phyloP scores from a whole-genome alignment of 768 basidiomycete species.

The Astraeus odoratus region DNA sequence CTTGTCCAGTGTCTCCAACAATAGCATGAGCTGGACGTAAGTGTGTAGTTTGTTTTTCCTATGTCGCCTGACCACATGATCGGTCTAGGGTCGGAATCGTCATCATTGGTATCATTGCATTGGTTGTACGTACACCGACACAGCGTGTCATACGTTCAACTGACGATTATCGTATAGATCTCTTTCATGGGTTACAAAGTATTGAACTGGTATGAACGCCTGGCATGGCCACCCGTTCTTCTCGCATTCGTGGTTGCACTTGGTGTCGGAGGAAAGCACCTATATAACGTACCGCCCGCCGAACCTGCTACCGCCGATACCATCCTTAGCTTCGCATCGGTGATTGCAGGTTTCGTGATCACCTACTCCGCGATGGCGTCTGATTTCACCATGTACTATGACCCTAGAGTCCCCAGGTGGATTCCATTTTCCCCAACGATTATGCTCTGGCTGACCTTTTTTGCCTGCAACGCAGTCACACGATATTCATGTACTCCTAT shows the following conservation, averaged over 20 bases:
- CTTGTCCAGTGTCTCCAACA: slow-evolving; percentile 48
- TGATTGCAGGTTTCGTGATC: slow-evolving; percentile 67
- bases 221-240: slow-evolving; percentile 75
- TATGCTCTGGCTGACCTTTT: slow-evolving; percentile 6
- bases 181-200: slow-evolving; percentile 64
- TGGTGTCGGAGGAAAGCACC: slow-evolving; percentile 68
- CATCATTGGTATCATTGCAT: slow-evolving; percentile 61
- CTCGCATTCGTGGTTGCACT: slow-evolving; percentile 64
- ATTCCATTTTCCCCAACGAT: slow-evolving; percentile 4
- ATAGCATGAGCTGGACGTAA: slow-evolving; percentile 45
- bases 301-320: slow-evolving; percentile 47
- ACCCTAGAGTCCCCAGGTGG: slow-evolving; percentile 51
- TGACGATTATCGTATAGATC: slow-evolving; percentile 29
- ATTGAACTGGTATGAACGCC: slow-evolving; percentile 64
- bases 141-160: neutral
- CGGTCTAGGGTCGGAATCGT: slow-evolving; percentile 68
- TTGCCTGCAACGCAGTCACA: slow-evolving; percentile 33
- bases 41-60: slow-evolving; percentile 13
- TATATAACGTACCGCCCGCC: slow-evolving; percentile 40
- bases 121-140: slow-evolving; percentile 36
- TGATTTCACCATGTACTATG: slow-evolving; percentile 72
- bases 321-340: slow-evolving; percentile 61
- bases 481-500: slow-evolving; percentile 60
- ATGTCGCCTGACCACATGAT: slow-evolving; percentile 5
- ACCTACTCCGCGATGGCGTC: slow-evolving; percentile 55